Evolutionary conservation across 345 rosid species (phyloP), one percentile per base, ranked within the genome.

Genomic region (Mercurialis annua): DNA sequence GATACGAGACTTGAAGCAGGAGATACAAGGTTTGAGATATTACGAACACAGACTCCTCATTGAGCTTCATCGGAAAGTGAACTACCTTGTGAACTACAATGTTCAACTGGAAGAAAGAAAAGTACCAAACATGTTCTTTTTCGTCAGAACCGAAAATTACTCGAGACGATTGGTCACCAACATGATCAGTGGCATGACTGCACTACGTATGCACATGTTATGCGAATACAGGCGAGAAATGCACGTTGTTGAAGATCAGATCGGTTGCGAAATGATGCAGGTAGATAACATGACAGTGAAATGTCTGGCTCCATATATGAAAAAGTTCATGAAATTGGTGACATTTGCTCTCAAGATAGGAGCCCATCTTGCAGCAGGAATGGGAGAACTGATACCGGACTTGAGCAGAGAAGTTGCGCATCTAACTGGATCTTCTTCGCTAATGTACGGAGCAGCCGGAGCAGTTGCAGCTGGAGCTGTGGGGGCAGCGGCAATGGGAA

Each of bases 301-400:
- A 59, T 66, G 80, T 38, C 76, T 87, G 80, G 98, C 96, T 77
- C 97, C 97, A 38, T 85, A 87, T 79, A 86, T 87, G 94, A 78
- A 85, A 51, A 83, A 76, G 74, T 91, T 94, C 90, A 86, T 91
- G 98, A 91, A 73, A 71, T 73, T 94, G 68, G 33, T 89, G 31
- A 94, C 99, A 16, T 87, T 91, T 75, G 96, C 96, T 8, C 84
- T 91, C 36, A 86, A 88, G 82, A 94, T 91, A 42, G 99, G 98
- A 63, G 96, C 96, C 11, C 93, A 94, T 80, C 82, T 92, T 69
- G 98, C 92, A 30, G 85, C 83, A 38, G 96, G 96, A 57, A 86
- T 90, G 97, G 96, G 98, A 74, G 83, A 83, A 68, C 67, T 93
- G 88, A 93, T 93, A 83, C 97, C 98, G 21, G 96, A 93, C 76